phyloP scores from a whole-genome alignment of 2,329 filamentous ascomycete genomes.

The Sclerotinia glacialis region DNA sequence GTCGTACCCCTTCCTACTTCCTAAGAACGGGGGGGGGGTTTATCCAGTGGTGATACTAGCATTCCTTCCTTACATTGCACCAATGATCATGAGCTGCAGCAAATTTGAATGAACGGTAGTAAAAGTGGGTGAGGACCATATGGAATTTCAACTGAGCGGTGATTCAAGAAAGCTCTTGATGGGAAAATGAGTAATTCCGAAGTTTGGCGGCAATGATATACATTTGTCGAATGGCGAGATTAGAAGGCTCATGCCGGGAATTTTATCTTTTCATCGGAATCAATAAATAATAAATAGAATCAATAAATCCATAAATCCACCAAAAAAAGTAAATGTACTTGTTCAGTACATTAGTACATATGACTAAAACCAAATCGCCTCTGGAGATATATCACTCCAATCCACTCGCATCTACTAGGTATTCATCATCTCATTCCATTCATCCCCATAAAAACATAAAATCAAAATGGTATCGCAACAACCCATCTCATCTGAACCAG shows the following conservation, averaged over 20 bases:
- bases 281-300: not conserved
- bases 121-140: too few species aligned
- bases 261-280: too few species aligned
- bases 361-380: not conserved
- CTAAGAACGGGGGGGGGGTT: too few species aligned
- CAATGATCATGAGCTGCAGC: too few species aligned
- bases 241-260: not conserved
- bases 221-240: not conserved
- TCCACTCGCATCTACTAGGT: not conserved
- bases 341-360: too few species aligned
- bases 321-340: not conserved
- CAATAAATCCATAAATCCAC: not conserved
- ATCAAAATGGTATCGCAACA: slow-evolving; percentile 16
- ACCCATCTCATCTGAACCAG: not conserved
- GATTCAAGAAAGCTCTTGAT: not conserved
- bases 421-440: not conserved
- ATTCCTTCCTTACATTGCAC: too few species aligned
- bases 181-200: not conserved
- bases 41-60: too few species aligned
- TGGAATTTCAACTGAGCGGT: too few species aligned
- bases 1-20: too few species aligned
- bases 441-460: not conserved
- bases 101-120: too few species aligned
- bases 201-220: not conserved
- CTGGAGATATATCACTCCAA: not conserved